phyloP scores from a whole-genome alignment of 1,284 basidiomycete genomes.

The Trichosporon asahii region DNA sequence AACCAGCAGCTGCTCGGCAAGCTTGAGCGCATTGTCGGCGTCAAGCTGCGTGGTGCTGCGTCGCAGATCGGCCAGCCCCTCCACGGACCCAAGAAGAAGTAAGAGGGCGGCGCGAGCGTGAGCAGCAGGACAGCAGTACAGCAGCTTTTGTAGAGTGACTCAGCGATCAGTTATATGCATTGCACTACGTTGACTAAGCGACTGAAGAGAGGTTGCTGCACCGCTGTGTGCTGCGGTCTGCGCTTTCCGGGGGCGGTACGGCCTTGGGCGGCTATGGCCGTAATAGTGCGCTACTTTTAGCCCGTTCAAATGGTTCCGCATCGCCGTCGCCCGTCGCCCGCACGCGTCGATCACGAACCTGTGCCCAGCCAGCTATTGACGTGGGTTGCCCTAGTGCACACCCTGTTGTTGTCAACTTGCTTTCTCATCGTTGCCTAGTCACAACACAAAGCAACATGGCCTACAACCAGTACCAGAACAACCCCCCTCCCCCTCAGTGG shows the following conservation, averaged over 20 bases:
- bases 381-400: neutral
- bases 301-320: neutral
- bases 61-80: slow-evolving; percentile 49
- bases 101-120: neutral
- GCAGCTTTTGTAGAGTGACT: neutral
- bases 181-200: neutral
- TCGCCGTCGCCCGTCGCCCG: neutral
- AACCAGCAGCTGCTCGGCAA: slow-evolving; percentile 86
- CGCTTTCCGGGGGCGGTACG: neutral
- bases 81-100: slow-evolving; percentile 49
- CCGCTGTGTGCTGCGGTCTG: neutral
- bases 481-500: slow-evolving; percentile 20
- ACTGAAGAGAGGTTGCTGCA: neutral
- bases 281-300: neutral
- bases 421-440: neutral
- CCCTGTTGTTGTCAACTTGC: neutral
- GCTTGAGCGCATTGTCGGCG: slow-evolving; percentile 81
- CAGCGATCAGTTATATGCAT: slow-evolving; percentile 1
- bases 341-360: neutral
- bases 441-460: neutral
- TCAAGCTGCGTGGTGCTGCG: slow-evolving; percentile 80
- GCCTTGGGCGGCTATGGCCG: neutral
- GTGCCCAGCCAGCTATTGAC: neutral
- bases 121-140: neutral
- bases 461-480: slow-evolving; percentile 19